phyloP scores from a whole-genome alignment of 306 rosid species.

The Arachis hypogaea region DNA sequence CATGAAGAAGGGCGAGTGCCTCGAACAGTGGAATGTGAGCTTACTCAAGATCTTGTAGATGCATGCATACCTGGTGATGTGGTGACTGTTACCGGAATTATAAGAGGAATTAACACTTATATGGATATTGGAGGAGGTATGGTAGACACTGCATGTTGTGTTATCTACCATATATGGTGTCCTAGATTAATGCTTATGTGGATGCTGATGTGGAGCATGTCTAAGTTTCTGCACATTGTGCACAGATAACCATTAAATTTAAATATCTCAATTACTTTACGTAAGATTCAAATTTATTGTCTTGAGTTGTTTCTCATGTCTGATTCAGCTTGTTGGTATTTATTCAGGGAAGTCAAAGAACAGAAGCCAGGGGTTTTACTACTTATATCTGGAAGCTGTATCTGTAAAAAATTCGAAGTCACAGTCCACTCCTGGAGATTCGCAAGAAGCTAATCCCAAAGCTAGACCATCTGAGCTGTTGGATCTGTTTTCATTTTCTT shows the following conservation, averaged over 20 bases:
- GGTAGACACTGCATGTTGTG: constrained; percentile 19
- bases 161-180: constrained; percentile 17
- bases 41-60: constrained; percentile 88
- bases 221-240: neutral
- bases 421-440: constrained; percentile 61
- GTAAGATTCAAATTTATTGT: constrained; percentile 17
- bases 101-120: constrained; percentile 86
- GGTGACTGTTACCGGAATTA: constrained; percentile 90
- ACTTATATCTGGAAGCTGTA: constrained; percentile 86
- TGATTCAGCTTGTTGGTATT: constrained; percentile 35
- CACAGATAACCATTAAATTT: neutral
- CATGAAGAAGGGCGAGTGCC: constrained; percentile 98
- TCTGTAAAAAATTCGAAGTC: constrained; percentile 85
- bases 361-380: constrained; percentile 90
- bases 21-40: constrained; percentile 96
- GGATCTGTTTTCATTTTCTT: constrained; percentile 79
- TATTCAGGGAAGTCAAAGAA: constrained; percentile 81
- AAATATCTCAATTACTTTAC: constrained; percentile 11
- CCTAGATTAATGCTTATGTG: constrained; percentile 28
- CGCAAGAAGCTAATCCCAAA: constrained; percentile 61
- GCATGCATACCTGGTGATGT: constrained; percentile 97
- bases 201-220: constrained; percentile 26
- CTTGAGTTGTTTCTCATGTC: constrained; percentile 33
- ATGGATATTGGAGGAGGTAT: constrained; percentile 99
- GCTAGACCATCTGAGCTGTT: constrained; percentile 68